Conservation (phyloP, 2,329 filamentous ascomycete species). For the Cytospora piceae region DNA sequence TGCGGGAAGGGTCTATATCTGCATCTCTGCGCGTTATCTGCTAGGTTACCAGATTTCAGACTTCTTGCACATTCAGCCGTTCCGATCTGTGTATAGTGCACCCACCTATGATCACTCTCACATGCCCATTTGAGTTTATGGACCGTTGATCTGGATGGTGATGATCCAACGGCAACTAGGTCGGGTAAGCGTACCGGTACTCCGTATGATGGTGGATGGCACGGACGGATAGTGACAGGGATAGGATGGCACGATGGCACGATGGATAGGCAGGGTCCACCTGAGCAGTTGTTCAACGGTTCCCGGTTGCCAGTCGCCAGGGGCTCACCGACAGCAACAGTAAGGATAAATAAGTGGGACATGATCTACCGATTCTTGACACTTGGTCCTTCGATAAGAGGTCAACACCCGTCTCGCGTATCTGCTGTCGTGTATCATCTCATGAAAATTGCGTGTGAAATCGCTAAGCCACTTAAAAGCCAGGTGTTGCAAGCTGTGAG, state of each 20-base stretch:
- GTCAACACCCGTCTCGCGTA: conserved; percentile 1
- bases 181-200: background rate
- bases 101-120: background rate
- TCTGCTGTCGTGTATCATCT: background rate
- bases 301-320: background rate
- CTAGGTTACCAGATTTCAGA: background rate
- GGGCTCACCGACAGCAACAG: conserved; percentile 4
- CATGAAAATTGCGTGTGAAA: background rate
- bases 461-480: background rate
- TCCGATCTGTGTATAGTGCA: background rate
- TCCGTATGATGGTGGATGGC: background rate
- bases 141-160: background rate
- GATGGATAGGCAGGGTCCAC: background rate
- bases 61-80: background rate
- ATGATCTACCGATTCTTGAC: conserved; percentile 1
- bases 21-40: conserved; percentile 5
- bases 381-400: background rate
- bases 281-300: background rate
- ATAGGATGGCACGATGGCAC: background rate
- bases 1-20: background rate
- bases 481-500: background rate
- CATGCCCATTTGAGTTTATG: background rate
- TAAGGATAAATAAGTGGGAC: background rate
- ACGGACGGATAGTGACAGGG: background rate
- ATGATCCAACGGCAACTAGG: background rate